Base-by-base conservation (phyloP, 148 eudicot genomes). In the Spergularia bocconei region DNA sequence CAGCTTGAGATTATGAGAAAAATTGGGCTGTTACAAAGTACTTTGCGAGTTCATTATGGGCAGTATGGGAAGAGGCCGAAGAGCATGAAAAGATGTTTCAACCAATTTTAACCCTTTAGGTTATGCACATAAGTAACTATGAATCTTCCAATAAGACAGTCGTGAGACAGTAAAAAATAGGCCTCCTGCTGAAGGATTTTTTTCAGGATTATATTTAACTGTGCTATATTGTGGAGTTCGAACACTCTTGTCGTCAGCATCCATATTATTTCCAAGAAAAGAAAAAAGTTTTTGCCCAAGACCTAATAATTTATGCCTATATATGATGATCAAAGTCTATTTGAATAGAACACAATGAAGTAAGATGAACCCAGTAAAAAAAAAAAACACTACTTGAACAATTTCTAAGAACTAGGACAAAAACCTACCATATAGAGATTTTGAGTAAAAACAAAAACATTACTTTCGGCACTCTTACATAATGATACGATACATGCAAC, bases 391-490 rank as follows among this genome's bases (percentile, higher is more conserved):
- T 58, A 58, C 62, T 41, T 9, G 13, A 5, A 15, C 57, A 19
- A 0, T 21, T 67, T 21, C 50, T 8, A 47, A 13, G n/a, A 21
- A 23, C n/a, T 50, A 51, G 17, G 5, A 25, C 25, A 21, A 16
- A 52, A 69, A 23, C 16, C 59, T 6, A 21, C 41, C n/a, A 69
- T 7, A 52, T 52, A 39, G 44, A 47, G 70, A 69, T 17, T 39
- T 63, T 63, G 11, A 12, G 4, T 9, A 57, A 64, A 38, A 64
- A 16, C n/a, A 13, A 38, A 64, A 1, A 20, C 1, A 7, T 29
- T 69, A 67, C 50, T 51, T 48, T 44, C 16, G 48, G 23, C 54
- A 67, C 54, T 44, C 54, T 5, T 67, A 56, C 23, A 68, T 68
- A 68, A 50, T 48, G 71, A 68, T 20, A 13, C 4, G 9, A 7